Base-by-base conservation (phyloP, 2,329 filamentous ascomycete genomes). In the Lecanoromycetidae sp. region DNA sequence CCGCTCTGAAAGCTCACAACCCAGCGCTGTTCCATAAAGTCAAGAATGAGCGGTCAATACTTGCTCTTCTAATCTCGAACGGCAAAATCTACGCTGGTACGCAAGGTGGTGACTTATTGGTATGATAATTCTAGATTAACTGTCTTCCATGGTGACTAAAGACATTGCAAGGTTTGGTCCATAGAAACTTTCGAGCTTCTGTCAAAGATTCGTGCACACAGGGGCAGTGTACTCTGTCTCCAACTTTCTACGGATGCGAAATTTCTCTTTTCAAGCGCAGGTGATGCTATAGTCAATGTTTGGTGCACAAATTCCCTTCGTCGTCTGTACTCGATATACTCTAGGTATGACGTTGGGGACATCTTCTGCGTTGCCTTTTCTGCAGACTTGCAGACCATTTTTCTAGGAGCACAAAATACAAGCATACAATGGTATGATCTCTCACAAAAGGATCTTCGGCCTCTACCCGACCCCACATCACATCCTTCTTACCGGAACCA, bases 281-380 rank as follows among this genome's bases (percentile, higher is more conserved):
- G 87, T 55, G 91, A 98, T 60, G 85, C 90, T 1, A 83, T 95
- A 49, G 82, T 96, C 60, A 95, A 94, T 62, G 86, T 94, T 34
- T 98, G 91, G 91, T 82, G 80, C 57, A 84, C 88, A 2, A 73
- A 70, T 35, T 82, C 79, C 5, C 80, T 94, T 62, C 76, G 75
- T 47, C 80, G 84, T 23, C 72, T 91, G 1, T 91, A 88, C 67
- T 87, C 91, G 53, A 84, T 96, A 52, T 94, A 94, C 69, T 93
- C 87, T 53, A 82, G 82, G 40, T 90, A 94, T 64, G 91, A 96
- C 57, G 84, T 94, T 33, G 91, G 91, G 50, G 91, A 98, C 66
- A 79, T 98, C 50, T 96, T 96, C 63, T 94, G 87, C 56, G 81
- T 94, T n/a, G 83, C 82, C 1, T 95, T 94, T 63, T 94, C 87